Base-by-base conservation (phyloP, 2,329 filamentous ascomycete genomes). In the Sporothrix dimorphospora region DNA sequence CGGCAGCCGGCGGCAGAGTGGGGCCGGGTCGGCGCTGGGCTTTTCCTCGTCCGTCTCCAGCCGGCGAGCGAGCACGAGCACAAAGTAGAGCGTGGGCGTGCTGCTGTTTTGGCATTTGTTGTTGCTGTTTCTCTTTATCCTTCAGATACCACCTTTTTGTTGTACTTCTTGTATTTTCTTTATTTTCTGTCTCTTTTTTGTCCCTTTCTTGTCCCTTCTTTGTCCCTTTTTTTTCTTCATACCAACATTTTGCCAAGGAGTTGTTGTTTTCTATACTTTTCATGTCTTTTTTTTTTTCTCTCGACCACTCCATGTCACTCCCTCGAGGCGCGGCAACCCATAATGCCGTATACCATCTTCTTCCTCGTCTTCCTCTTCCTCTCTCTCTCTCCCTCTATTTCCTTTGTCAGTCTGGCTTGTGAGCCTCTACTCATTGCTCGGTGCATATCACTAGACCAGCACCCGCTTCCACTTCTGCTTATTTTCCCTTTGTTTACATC, bases 1-100 rank as follows among this genome's bases (percentile, higher is more conserved):
- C 3, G 76, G 80, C 59, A 87, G 84, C 73, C 76, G 79, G 73
- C 76, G 79, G 67, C 77, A 78, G 73, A 80, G 79, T 71, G 77
- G 76, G 7, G 78, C 78, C 12, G 42, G 30, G 2, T 47, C 72
- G 21, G 27, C 69, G 0, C 59, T 68, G 16, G 59, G 71, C 12
- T 69, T 69, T n/a, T 51, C 53, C 12, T 59, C 49, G 21, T 72
- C 69, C 6, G 57, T 67, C 14, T n/a, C 71, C 14, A 67, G 69
- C 51, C 55, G 72, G 53, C 71, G 74, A 57, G 73, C 76, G 65
- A 76, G 78, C 71, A 81, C 81, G 73, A 82, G 84, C 75, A 82
- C 81, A 55, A 85, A 73, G 63, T 74, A 70, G 34, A 8, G 59
- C 3, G 11, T n/a, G 9, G 2, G 27, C 53, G 30, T 4, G 51